Base-by-base conservation (phyloP, 805 yeast genomes). In the Ogataea paradorogensis region DNA sequence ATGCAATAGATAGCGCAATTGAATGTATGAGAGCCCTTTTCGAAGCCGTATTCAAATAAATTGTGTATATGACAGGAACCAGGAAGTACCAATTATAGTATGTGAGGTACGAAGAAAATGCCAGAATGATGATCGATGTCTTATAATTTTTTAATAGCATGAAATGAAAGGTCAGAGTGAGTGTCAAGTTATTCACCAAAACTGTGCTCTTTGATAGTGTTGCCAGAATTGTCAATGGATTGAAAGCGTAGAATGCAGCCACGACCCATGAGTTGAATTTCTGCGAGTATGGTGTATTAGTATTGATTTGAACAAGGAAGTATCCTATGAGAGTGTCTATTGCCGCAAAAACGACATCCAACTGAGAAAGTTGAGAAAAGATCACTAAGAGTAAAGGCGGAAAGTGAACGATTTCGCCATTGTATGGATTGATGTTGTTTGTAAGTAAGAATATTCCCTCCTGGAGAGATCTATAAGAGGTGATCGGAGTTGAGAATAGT, bases 351-450 rank as follows among this genome's bases (percentile, higher is more conserved):
- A 84, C 24, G 9, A 75, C 43, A 38, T 70, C 65, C 34, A 48
- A 32, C 9, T 48, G 33, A 2, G 47, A n/a, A 15, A 77, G 31
- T 6, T 65, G 33, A 9, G 71, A 65, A 55, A 82, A 69, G 1
- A 78, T 43, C 2, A 70, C 63, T 25, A 87, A 71, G 15, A 91
- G 53, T 14, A 89, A 56, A 3, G 96, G 96, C 3, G 95, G 80
- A 51, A 88, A 95, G 61, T 88, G 91, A 25, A 83, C 82, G 13
- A 89, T 79, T 16, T 95, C 95, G 8, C 97, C 96, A 45, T 47
- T 46, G 54, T 88, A 91, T 7, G 88, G 78, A 33, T 80, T 71
- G 35, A 84, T 67, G 15, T 70, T 71, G 51, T 80, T 73, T 3
- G 68, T 58, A 40, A 77, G 62, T 35, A 85, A 70, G 50, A 74